Base-by-base conservation (phyloP, 2,329 filamentous ascomycete species). In the Akanthomyces dipterigenus region DNA sequence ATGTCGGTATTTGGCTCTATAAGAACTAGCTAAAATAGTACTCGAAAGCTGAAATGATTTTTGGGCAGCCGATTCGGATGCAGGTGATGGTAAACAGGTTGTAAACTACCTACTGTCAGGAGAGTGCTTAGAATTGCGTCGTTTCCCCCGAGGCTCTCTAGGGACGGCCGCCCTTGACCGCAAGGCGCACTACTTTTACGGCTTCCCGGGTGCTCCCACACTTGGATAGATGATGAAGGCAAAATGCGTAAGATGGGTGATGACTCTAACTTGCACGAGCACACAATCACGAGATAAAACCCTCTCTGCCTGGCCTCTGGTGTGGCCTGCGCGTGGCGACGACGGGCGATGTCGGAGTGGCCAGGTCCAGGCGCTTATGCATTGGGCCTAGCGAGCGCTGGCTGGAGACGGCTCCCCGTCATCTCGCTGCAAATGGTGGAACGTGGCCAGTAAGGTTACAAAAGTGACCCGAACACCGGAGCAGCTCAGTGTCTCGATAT, bases 271-370 rank as follows among this genome's bases (percentile, higher is more conserved):
- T 40, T 54, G 34, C 34, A 54, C 36, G 34, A 42, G 34, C 38
- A 22, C 34, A 38, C 26, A 12, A 55, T 55, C 38, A 55, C 38
- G 53, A 55, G 38, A 55, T 45, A 24, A 22, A 54, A 34, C 20
- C 14, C 6, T 22, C 31, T 8, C 31, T 20, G 12, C 53, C 3
- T 22, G 50, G 31, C 31, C n/a, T 38, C 20, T 18, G 7, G 7
- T 45, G 18, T 34, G 22, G 22, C 16, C 8, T 50, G 22, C 24
- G 26, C 24, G 26, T 1, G n/a, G 9, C n/a, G 26, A 34, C 11
- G 28, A 34, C 50, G 50, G 50, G 50, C 50, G 50, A 54, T 54
- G 50, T 54, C 50, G 50, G 50, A 54, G 50, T n/a, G 50, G 36
- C 49, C 11, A 38, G 24, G 26, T 20, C n/a, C n/a, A 22, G n/a